Percentiles rank a stretch among this genome's conserved stretches.
Conservation (phyloP, 2,329 filamentous ascomycete species). For the Diplodia scrobiculata region DNA sequence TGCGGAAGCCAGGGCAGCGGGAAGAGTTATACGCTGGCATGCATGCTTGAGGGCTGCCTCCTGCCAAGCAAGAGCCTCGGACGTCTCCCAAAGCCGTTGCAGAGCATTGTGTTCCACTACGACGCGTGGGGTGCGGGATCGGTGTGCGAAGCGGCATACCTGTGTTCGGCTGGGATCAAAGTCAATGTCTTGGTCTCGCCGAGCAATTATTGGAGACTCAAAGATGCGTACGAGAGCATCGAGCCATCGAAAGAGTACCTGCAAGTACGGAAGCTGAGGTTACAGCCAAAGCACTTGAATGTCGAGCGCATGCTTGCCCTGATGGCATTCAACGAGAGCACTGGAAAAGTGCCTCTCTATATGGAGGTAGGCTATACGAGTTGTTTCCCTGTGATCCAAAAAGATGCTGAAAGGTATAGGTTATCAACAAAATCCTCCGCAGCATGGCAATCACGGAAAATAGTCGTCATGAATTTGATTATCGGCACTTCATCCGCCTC, state of each 20-base stretch:
- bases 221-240: conserved; percentile 46
- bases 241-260: conserved; percentile 42
- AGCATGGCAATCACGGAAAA: conserved; percentile 57
- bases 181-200: conserved; percentile 58
- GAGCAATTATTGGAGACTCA: conserved; percentile 51
- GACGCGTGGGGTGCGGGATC: conserved; percentile 46
- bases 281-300: conserved; percentile 55
- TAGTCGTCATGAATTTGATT: conserved; percentile 51
- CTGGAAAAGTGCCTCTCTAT: conserved; percentile 57
- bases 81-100: conserved; percentile 55
- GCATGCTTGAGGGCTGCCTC: conserved; percentile 63
- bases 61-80: conserved; percentile 49
- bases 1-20: conserved; percentile 66
- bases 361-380: conserved; percentile 46
- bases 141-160: conserved; percentile 61
- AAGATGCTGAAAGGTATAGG: too few species aligned
- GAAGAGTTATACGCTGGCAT: conserved; percentile 63
- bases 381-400: too few species aligned
- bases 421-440: conserved; percentile 57
- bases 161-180: conserved; percentile 53
- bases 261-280: conserved; percentile 50
- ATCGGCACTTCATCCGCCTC: conserved; percentile 51
- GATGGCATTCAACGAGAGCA: conserved; percentile 53
- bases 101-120: conserved; percentile 63
- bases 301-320: conserved; percentile 57